These are phyloP conservation scores for Pholiota adiposa DNA, from an alignment of 1,284 basidiomycete genomes.

Conservation along the genomic window DNA sequence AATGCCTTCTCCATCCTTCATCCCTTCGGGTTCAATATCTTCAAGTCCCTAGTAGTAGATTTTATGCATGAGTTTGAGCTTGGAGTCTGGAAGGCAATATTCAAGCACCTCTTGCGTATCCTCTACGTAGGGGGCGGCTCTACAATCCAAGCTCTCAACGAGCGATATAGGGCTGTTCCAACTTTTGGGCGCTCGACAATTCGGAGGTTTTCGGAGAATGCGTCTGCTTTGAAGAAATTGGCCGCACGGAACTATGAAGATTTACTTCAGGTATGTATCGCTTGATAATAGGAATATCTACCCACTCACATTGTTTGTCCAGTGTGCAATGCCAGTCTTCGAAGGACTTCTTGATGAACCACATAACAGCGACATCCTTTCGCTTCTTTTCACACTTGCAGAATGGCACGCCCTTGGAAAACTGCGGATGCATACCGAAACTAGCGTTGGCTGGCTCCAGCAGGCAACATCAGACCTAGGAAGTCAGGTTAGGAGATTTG, in stretches of 20 bases:
- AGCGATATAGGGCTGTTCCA: slow-evolving; percentile 28
- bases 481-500: slow-evolving; percentile 21
- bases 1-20: slow-evolving; percentile 23
- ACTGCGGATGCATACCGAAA: slow-evolving; percentile 30
- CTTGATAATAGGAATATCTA: not conserved
- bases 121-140: not conserved
- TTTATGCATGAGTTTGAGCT: slow-evolving; percentile 21
- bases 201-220: slow-evolving; percentile 30
- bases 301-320: not conserved
- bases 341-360: slow-evolving; percentile 8
- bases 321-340: slow-evolving; percentile 40
- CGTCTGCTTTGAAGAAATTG: slow-evolving; percentile 35
- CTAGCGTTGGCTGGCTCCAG: slow-evolving; percentile 25
- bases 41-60: slow-evolving; percentile 17
- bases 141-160: not conserved
- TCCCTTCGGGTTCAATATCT: slow-evolving; percentile 19
- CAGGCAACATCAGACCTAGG: slow-evolving; percentile 24
- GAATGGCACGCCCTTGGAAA: slow-evolving; percentile 38
- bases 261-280: slow-evolving; percentile 29
- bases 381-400: slow-evolving; percentile 26
- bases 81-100: slow-evolving; percentile 10
- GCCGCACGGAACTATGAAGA: slow-evolving; percentile 38
- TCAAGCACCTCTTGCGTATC: slow-evolving; percentile 4
- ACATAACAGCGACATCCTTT: slow-evolving; percentile 17
- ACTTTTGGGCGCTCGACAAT: slow-evolving; percentile 31